Conservation (phyloP, 2,329 filamentous ascomycete species). For the Diatrype stigma region DNA sequence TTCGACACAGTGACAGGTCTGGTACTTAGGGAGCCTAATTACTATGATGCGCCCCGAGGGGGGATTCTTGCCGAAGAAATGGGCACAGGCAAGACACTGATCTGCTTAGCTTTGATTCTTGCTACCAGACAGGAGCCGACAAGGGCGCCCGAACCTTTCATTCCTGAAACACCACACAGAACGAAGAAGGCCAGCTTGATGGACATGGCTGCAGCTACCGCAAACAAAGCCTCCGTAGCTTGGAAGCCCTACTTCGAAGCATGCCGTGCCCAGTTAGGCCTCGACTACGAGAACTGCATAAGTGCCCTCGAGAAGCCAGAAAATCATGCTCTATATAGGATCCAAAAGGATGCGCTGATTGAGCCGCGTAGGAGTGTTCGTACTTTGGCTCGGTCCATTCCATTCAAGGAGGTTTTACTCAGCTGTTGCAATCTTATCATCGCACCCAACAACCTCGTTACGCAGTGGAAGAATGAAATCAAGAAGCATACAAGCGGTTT, state of each 20-base stretch:
- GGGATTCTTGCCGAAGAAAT: constrained; percentile 80
- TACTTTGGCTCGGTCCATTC: constrained; percentile 24
- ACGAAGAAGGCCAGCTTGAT: constrained; percentile 56
- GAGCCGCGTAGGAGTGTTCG: constrained; percentile 35
- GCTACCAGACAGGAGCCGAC: constrained; percentile 67
- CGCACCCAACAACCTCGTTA: constrained; percentile 76
- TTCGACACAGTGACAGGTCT: constrained; percentile 61
- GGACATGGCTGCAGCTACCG: constrained; percentile 70
- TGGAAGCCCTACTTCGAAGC: constrained; percentile 64
- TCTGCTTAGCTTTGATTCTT: constrained; percentile 73
- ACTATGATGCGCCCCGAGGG: constrained; percentile 70
- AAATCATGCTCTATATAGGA: constrained; percentile 57
- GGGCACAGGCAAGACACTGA: constrained; percentile 83
- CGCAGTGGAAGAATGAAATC: constrained; percentile 83
- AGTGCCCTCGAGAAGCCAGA: constrained; percentile 44
- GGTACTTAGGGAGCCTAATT: constrained; percentile 60
- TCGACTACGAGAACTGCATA: constrained; percentile 51
- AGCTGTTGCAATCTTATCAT: constrained; percentile 71
- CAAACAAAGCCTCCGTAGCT: constrained; percentile 63
- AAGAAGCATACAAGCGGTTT: constrained; percentile 68
- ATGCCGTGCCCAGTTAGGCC: constrained; percentile 38
- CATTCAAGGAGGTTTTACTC: constrained; percentile 53
- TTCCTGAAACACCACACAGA: constrained; percentile 30
- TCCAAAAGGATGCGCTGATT: constrained; percentile 36
- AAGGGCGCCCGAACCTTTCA: constrained; percentile 60